phyloP scores from a whole-genome alignment of 2,329 filamentous ascomycete species.

The Endothia cerciana region DNA sequence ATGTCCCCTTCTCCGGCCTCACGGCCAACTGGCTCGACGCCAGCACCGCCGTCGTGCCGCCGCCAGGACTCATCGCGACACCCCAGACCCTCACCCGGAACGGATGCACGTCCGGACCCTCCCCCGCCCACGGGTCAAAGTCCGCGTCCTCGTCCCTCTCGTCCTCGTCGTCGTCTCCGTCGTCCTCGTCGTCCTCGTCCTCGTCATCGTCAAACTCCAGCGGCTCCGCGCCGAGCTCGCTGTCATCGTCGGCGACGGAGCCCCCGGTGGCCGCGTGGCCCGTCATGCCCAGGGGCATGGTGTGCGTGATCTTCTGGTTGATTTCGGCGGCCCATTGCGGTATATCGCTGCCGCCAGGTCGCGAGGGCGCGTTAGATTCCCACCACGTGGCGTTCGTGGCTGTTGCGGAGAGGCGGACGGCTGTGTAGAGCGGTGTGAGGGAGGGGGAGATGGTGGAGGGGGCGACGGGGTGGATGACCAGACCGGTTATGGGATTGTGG shows the following conservation, averaged over 20 bases:
- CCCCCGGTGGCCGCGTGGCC: conserved; percentile 46
- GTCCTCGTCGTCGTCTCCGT: conserved; percentile 37
- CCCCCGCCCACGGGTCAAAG: conserved; percentile 35
- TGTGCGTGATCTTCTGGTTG: conserved; percentile 46
- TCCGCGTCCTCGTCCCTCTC: conserved; percentile 39
- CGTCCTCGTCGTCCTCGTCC: conserved; percentile 36
- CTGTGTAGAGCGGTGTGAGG: conserved; percentile 51
- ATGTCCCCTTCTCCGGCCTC: conserved; percentile 48
- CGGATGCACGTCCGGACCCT: conserved; percentile 49
- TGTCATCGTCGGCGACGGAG: conserved; percentile 37
- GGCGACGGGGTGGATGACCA: conserved; percentile 48
- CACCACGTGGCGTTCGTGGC: conserved; percentile 55
- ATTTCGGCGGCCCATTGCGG: conserved; percentile 55
- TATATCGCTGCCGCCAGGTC: conserved; percentile 29
- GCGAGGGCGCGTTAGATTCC: conserved; percentile 49
- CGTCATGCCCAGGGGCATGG: conserved; percentile 51
- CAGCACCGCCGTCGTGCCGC: conserved; percentile 55
- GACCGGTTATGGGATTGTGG: conserved; percentile 54
- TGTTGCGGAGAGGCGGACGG: conserved; percentile 57
- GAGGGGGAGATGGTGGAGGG: conserved; percentile 38
- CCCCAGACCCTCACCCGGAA: conserved; percentile 59
- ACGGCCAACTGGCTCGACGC: conserved; percentile 53
- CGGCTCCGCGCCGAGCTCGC: conserved; percentile 33
- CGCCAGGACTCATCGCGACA: conserved; percentile 55
- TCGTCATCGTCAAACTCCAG: conserved; percentile 25